Evolutionary conservation across 495 filamentous ascomycete genomes (phyloP), one percentile per base, ranked within the genome.

Genomic region (Tetracladium setigerum): DNA sequence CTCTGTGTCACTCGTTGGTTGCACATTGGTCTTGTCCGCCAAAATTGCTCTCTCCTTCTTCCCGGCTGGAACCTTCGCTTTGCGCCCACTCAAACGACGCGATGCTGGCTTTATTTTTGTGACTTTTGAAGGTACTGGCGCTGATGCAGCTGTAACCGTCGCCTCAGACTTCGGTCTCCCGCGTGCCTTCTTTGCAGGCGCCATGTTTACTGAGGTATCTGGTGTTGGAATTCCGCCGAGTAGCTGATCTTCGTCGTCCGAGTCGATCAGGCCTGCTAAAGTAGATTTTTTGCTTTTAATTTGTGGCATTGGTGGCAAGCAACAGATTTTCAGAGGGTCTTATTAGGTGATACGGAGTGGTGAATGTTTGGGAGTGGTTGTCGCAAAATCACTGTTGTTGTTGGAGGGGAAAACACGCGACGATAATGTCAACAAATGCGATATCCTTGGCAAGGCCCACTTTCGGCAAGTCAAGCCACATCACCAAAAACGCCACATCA

Each of bases 221-320:
- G 63, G 58, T 10, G 61, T 65, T 7, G 65, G 67, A 45, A 70
- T 58, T 48, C 33, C 55, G 36, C 52, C 53, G 17, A 61, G 55
- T 17, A 61, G 60, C 24, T 71, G 67, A 63, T 84, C 80, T 40
- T 88, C 84, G 52, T 79, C 77, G 44, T 85, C 82, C 33, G 80
- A 84, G 49, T 80, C 83, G 31, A 82, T 68, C 38, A 84, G 66
- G n/a, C 70, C 75, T 49, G 82, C 75, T 18, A 86, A 55, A 30
- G 73, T 77, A 24, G 73, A 63, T 18, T 70, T 49, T 12, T 34
- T n/a, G 64, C 64, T 49, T 71, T 78, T 44, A 65, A 61, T 53
- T 75, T 78, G 51, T 18, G 78, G 69, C 78, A 82, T 82, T 38
- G 38, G 22, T 27, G 22, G 7, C 22, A 27, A 27, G 22, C 22